A percentile compares a stretch with the other conserved stretches of the same genome.
Evolutionary conservation across 805 yeast species (phyloP).

Genomic region (Candida stauntonica): DNA sequence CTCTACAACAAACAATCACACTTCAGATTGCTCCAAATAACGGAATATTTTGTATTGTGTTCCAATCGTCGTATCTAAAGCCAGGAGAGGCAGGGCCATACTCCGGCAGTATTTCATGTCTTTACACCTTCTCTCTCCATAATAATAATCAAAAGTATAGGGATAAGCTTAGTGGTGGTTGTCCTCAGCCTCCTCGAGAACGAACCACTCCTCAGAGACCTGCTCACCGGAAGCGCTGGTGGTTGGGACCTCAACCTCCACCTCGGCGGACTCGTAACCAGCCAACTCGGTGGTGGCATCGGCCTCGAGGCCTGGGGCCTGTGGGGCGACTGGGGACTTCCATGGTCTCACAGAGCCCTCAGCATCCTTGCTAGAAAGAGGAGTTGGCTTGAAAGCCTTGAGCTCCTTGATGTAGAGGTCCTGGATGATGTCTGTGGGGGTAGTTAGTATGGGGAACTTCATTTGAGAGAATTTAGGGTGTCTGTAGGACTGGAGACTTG

Average conservation of each 20-base stretch:
- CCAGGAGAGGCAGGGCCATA: no score
- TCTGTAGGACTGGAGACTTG: no score
- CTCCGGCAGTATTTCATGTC: neutral
- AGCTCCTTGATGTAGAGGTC: slow-evolving; percentile 86
- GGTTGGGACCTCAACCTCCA: slow-evolving; percentile 53
- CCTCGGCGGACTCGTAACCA: slow-evolving; percentile 64
- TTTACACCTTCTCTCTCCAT: neutral
- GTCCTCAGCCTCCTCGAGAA: slow-evolving; percentile 65
- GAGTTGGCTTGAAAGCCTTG: slow-evolving; percentile 83
- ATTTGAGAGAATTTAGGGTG: no score
- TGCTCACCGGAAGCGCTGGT: slow-evolving; percentile 40
- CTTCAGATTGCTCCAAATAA: no score
- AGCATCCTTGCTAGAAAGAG: slow-evolving; percentile 67
- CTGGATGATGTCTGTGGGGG: slow-evolving; percentile 52
- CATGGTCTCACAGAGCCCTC: slow-evolving; percentile 79
- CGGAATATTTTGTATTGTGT: slow-evolving; percentile 1
- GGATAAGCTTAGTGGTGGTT: slow-evolving; percentile 34
- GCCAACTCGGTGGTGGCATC: slow-evolving; percentile 61
- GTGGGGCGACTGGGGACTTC: slow-evolving; percentile 76
- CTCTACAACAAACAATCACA: no score
- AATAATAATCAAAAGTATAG: neutral
- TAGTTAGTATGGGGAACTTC: slow-evolving; percentile 1
- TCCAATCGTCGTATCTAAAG: slow-evolving; percentile 9
- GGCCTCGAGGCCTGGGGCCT: slow-evolving; percentile 66
- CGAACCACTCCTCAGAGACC: slow-evolving; percentile 66